Conservation (phyloP, 2,329 filamentous ascomycete species). For the Xylaria digitata region DNA sequence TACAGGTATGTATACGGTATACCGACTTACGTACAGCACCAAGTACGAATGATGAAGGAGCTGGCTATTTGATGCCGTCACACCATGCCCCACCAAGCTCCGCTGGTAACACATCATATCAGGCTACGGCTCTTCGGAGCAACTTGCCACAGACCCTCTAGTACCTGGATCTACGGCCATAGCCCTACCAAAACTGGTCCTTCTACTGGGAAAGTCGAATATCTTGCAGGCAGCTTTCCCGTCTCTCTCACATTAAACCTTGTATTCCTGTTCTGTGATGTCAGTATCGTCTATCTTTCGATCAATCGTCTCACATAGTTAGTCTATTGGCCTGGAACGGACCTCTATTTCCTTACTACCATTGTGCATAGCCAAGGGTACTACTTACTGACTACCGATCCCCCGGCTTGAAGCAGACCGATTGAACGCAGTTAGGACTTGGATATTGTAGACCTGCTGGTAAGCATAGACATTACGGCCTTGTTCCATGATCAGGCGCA, state of each 20-base stretch:
- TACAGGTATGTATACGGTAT: constrained; percentile 27
- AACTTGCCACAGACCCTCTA: constrained; percentile 53
- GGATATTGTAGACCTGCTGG: constrained; percentile 24
- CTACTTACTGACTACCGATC: constrained; percentile 28
- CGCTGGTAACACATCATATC: constrained; percentile 55
- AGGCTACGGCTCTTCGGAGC: constrained; percentile 62
- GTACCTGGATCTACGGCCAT: constrained; percentile 37
- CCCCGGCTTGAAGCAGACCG: constrained; percentile 19
- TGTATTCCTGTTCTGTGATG: constrained; percentile 5
- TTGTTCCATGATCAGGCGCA: constrained; percentile 32
- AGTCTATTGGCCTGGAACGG: neutral
- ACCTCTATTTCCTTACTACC: constrained; percentile 3
- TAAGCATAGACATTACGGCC: constrained; percentile 31
- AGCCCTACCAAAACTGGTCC: constrained; percentile 12
- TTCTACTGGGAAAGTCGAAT: constrained; percentile 12
- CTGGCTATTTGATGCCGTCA: constrained; percentile 47
- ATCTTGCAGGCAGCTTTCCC: constrained; percentile 8
- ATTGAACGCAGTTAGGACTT: constrained; percentile 3
- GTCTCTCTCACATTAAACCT: constrained; percentile 6
- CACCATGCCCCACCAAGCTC: constrained; percentile 48
- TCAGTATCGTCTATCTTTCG: constrained; percentile 3
- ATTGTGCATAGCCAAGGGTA: constrained; percentile 14
- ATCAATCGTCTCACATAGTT: constrained; percentile 4
- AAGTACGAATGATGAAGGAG: constrained; percentile 31
- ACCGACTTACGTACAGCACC: constrained; percentile 20